A percentile compares a stretch with the other conserved stretches of the same genome.
Evolutionary conservation across 768 basidiomycete species (phyloP).

Genomic region (Auriscalpium microsporum): DNA sequence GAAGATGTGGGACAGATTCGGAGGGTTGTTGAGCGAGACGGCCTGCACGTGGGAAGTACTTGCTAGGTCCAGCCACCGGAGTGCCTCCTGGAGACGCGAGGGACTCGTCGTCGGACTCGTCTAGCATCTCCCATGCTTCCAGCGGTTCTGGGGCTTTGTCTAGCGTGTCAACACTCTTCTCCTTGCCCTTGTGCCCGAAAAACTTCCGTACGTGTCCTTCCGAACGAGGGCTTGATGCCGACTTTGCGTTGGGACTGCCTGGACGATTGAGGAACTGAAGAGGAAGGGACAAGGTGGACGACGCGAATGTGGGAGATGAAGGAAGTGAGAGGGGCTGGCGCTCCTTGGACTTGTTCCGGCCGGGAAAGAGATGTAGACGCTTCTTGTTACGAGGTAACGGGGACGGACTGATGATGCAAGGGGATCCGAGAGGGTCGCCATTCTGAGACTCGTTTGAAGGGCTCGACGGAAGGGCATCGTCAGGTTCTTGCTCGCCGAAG

Average conservation of each 20-base stretch:
- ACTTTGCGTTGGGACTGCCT: conserved; percentile 3
- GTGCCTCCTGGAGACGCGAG: background rate
- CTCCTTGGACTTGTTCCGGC: conserved; percentile 8
- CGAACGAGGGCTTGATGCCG: conserved; percentile 3
- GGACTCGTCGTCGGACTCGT: conserved; percentile 5
- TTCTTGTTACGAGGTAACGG: conserved; percentile 5
- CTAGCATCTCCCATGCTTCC: conserved; percentile 15
- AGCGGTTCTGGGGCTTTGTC: conserved; percentile 8
- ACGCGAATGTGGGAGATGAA: conserved; percentile 14
- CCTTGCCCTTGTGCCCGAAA: conserved; percentile 15
- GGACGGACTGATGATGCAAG: conserved; percentile 5
- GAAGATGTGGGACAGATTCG: background rate
- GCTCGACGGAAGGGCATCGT: conserved; percentile 8
- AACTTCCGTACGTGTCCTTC: conserved; percentile 11
- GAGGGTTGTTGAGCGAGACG: background rate
- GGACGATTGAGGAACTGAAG: conserved; percentile 8
- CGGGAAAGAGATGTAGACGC: conserved; percentile 13
- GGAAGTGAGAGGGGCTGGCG: conserved; percentile 11
- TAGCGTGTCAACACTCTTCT: conserved; percentile 2
- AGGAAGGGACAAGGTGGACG: conserved; percentile 15
- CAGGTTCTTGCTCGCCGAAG: conserved; percentile 2
- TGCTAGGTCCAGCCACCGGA: background rate
- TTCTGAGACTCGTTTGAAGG: conserved; percentile 11
- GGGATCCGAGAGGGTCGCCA: background rate
- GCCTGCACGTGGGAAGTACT: background rate